Evolutionary conservation across 305 asterid species (phyloP).

Genomic region (Plantago lanceolata): DNA sequence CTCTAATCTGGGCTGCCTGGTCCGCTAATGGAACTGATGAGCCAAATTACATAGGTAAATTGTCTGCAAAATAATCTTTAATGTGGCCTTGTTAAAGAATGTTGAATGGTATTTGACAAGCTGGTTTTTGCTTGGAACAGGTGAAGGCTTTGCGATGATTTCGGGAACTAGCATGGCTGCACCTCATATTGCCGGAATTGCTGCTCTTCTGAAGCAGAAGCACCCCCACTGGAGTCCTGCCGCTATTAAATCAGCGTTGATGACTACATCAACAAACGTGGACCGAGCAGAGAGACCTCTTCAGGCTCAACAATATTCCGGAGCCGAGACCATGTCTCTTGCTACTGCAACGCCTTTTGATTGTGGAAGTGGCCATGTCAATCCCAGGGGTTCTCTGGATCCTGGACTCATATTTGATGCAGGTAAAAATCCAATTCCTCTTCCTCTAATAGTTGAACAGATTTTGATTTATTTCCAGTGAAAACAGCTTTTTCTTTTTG

Average conservation of each 20-base stretch:
- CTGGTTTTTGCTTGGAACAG: constrained; percentile 40
- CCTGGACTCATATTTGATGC: constrained; percentile 94
- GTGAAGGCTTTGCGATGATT: constrained; percentile 96
- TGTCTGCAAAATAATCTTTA: neutral
- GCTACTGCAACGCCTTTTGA: constrained; percentile 94
- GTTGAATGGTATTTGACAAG: constrained; percentile 4
- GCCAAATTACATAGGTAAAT: constrained; percentile 77
- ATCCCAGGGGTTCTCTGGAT: constrained; percentile 93
- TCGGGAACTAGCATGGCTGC: constrained; percentile 99
- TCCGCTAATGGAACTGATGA: constrained; percentile 93
- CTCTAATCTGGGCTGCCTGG: constrained; percentile 99
- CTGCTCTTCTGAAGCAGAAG: constrained; percentile 93
- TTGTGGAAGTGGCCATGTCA: constrained; percentile 97
- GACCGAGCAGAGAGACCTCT: constrained; percentile 93
- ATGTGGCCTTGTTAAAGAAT: neutral
- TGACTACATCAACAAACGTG: constrained; percentile 84
- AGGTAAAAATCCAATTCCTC: constrained; percentile 35
- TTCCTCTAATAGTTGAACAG: no score
- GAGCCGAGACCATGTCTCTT: constrained; percentile 59
- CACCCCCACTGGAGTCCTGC: constrained; percentile 99
- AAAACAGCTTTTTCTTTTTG: neutral
- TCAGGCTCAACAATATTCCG: constrained; percentile 86
- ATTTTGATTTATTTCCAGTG: no score
- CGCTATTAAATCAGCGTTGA: constrained; percentile 91
- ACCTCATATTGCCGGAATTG: constrained; percentile 98